A percentile compares a stretch with the other conserved stretches of the same genome.
phyloP scores from a whole-genome alignment of 2,329 filamentous ascomycete species.

The Curvularia spicifera region DNA sequence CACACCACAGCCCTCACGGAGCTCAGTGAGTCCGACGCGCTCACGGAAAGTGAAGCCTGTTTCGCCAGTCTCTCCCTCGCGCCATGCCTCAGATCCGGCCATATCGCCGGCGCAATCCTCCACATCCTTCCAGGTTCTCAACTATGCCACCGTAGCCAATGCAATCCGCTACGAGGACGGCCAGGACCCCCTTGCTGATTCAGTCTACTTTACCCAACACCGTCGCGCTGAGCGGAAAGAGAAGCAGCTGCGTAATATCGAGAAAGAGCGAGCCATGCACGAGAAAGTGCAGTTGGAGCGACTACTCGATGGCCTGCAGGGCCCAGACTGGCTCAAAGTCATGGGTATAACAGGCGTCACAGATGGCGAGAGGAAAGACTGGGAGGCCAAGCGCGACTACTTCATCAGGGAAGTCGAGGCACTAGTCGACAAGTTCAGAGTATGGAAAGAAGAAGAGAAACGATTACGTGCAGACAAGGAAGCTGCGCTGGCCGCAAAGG shows the following conservation, averaged over 20 bases:
- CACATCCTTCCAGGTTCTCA: conserved; percentile 48
- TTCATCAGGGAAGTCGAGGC: conserved; percentile 83
- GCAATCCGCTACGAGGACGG: conserved; percentile 41
- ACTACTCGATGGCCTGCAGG: conserved; percentile 80
- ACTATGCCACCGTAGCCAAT: conserved; percentile 51
- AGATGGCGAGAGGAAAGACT: conserved; percentile 83
- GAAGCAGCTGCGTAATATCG: conserved; percentile 72
- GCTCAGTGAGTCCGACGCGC: conserved; percentile 35
- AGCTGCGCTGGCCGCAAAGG: conserved; percentile 60
- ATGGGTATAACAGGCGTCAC: conserved; percentile 89
- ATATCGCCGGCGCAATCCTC: conserved; percentile 35
- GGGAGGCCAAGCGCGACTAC: conserved; percentile 82
- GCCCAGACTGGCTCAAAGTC: conserved; percentile 89
- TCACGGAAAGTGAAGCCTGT: conserved; percentile 32
- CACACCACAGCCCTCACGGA: conserved; percentile 29
- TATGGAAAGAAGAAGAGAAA: conserved; percentile 91
- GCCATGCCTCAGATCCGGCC: conserved; percentile 21
- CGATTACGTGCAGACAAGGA: conserved; percentile 78
- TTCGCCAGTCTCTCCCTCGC: conserved; percentile 27
- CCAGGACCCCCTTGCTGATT: conserved; percentile 63
- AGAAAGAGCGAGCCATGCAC: conserved; percentile 69
- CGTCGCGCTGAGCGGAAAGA: conserved; percentile 68
- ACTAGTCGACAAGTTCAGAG: conserved; percentile 84
- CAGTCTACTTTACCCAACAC: conserved; percentile 64
- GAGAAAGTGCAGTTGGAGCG: conserved; percentile 71